Conservation (phyloP, 352 stramenopile genomes). For the Phytophthora tentaculata region DNA sequence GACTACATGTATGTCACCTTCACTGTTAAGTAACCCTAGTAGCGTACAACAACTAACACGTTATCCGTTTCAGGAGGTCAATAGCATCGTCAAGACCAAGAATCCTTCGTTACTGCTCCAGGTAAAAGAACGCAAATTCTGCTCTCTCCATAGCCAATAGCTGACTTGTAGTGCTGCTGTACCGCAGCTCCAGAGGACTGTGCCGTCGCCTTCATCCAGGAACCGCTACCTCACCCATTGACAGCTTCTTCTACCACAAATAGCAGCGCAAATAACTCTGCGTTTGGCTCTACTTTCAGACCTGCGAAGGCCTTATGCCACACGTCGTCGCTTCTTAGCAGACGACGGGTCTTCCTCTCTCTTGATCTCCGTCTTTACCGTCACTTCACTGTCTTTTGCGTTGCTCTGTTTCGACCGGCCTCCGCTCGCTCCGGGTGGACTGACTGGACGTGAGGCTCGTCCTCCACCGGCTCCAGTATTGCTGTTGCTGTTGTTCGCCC, state of each 20-base stretch:
- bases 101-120: slow-evolving; percentile 94
- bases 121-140: slow-evolving; percentile 44
- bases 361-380: slow-evolving; percentile 43
- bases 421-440: slow-evolving; percentile 31
- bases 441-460: slow-evolving; percentile 28
- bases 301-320: too few relatives aligned
- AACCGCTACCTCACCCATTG: slow-evolving; percentile 75
- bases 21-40: neutral
- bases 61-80: slow-evolving; percentile 77
- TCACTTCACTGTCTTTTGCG: slow-evolving; percentile 30
- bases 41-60: slow-evolving; percentile 11
- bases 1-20: slow-evolving; percentile 71
- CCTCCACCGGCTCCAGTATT: slow-evolving; percentile 36
- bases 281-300: too few relatives aligned
- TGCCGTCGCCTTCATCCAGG: slow-evolving; percentile 46
- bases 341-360: slow-evolving; percentile 38
- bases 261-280: slow-evolving; percentile 25
- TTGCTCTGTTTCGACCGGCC: slow-evolving; percentile 24
- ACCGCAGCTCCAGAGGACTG: slow-evolving; percentile 69
- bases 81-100: slow-evolving; percentile 95
- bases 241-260: slow-evolving; percentile 19
- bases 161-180: slow-evolving; percentile 15
- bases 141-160: slow-evolving; percentile 5
- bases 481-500: slow-evolving; percentile 40
- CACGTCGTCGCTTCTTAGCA: slow-evolving; percentile 64